Evolutionary conservation across 2,329 filamentous ascomycete genomes (phyloP).

Genomic region (Aspergillus texensis): DNA sequence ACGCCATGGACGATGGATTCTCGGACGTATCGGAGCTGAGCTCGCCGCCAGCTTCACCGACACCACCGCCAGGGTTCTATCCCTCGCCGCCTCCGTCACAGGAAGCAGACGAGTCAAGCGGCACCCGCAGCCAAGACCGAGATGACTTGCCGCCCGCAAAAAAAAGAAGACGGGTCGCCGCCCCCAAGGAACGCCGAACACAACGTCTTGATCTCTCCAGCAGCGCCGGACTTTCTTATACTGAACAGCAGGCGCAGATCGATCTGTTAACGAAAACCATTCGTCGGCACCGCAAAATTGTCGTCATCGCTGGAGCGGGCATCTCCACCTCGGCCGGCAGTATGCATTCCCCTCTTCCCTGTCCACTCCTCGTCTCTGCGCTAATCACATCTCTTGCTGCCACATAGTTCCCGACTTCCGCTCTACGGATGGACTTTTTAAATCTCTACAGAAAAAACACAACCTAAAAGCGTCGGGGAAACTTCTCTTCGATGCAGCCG

Average conservation of each 20-base stretch:
- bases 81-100: constrained; percentile 49
- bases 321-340: constrained; percentile 96
- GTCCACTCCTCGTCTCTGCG: background rate
- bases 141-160: constrained; percentile 73
- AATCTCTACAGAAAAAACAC: constrained; percentile 79
- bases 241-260: constrained; percentile 63
- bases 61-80: constrained; percentile 41
- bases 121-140: constrained; percentile 53
- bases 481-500: constrained; percentile 93
- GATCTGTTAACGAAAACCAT: constrained; percentile 73
- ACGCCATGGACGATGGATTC: constrained; percentile 31
- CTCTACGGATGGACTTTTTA: constrained; percentile 87
- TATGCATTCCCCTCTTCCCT: constrained; percentile 51
- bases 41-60: constrained; percentile 43
- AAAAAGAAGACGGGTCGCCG: constrained; percentile 68
- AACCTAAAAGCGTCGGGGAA: constrained; percentile 93
- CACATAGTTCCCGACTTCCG: constrained; percentile 86
- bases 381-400: constrained; percentile 13
- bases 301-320: constrained; percentile 92
- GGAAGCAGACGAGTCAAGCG: constrained; percentile 39
- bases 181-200: constrained; percentile 73
- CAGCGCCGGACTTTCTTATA: constrained; percentile 32
- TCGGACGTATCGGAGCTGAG: constrained; percentile 46
- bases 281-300: constrained; percentile 91
- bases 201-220: constrained; percentile 71